These are phyloP conservation scores for Trypanosoma congolense DNA, from an alignment of 208 protist species.

Conservation along the genomic window DNA sequence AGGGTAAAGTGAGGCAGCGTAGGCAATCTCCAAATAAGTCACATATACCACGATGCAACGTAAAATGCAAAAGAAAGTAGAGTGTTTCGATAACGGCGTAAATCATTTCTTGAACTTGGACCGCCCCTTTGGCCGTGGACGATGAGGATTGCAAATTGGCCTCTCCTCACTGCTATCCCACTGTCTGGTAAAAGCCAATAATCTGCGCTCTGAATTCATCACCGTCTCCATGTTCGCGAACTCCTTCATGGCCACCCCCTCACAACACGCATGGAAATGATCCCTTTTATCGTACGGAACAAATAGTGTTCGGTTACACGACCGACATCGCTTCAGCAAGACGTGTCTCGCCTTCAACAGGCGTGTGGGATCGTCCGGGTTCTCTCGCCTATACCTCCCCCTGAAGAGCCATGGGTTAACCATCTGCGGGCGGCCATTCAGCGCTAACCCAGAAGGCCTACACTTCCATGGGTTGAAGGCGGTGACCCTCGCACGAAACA, in stretches of 20 bases:
- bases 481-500: slow-evolving; percentile 42
- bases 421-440: slow-evolving; percentile 80
- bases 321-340: slow-evolving; percentile 67
- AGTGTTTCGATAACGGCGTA: neutral
- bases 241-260: slow-evolving; percentile 68
- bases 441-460: slow-evolving; percentile 52
- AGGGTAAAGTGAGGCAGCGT: neutral
- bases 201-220: slow-evolving; percentile 70
- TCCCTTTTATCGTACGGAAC: slow-evolving; percentile 44
- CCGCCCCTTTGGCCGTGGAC: slow-evolving; percentile 76
- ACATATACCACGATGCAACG: neutral
- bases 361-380: slow-evolving; percentile 74
- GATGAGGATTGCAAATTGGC: slow-evolving; percentile 74
- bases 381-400: slow-evolving; percentile 37
- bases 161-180: slow-evolving; percentile 81
- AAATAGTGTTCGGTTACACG: slow-evolving; percentile 75
- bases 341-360: slow-evolving; percentile 77
- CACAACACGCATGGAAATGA: slow-evolving; percentile 84
- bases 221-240: slow-evolving; percentile 74
- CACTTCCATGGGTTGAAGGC: slow-evolving; percentile 86
- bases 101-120: slow-evolving; percentile 84
- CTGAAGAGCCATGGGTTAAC: slow-evolving; percentile 58
- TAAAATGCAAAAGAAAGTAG: neutral
- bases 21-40: too few species aligned
- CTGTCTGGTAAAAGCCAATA: slow-evolving; percentile 49